phyloP scores from a whole-genome alignment of 2,329 filamentous ascomycete species.

The Trichophyton simii region DNA sequence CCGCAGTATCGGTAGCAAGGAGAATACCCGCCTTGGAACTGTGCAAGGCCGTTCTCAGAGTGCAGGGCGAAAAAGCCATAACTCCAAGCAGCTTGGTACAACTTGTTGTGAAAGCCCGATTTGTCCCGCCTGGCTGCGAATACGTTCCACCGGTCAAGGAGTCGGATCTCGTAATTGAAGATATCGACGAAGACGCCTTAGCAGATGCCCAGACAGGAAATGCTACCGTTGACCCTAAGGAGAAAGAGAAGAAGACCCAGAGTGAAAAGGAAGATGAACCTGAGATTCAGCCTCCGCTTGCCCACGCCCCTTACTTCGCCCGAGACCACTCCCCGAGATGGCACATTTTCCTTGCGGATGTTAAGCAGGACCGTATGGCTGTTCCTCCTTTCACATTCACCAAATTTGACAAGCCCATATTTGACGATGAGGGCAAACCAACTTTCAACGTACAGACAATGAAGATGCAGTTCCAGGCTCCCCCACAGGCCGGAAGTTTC shows the following conservation, averaged over 20 bases:
- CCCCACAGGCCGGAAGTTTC: conserved; percentile 82
- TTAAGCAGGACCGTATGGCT: conserved; percentile 87
- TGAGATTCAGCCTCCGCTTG: conserved; percentile 66
- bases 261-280: conserved; percentile 35
- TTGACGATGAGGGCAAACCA: conserved; percentile 65
- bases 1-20: conserved; percentile 61
- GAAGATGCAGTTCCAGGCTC: conserved; percentile 93
- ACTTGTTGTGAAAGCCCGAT: conserved; percentile 86
- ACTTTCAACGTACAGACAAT: conserved; percentile 93
- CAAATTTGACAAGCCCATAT: conserved; percentile 79
- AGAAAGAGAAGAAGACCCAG: conserved; percentile 50
- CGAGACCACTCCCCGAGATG: conserved; percentile 82
- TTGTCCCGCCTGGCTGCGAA: conserved; percentile 73
- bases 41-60: conserved; percentile 96
- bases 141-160: conserved; percentile 63
- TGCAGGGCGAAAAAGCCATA: conserved; percentile 83
- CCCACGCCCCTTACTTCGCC: conserved; percentile 79
- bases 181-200: conserved; percentile 84
- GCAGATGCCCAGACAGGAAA: conserved; percentile 61
- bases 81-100: conserved; percentile 87
- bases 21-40: conserved; percentile 76
- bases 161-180: conserved; percentile 74
- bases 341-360: conserved; percentile 90
- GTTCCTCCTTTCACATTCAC: conserved; percentile 94
- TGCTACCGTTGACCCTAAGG: conserved; percentile 45